Evolutionary conservation across 2,329 filamentous ascomycete genomes (phyloP).

Genomic region (Fragosphaeria purpurea): DNA sequence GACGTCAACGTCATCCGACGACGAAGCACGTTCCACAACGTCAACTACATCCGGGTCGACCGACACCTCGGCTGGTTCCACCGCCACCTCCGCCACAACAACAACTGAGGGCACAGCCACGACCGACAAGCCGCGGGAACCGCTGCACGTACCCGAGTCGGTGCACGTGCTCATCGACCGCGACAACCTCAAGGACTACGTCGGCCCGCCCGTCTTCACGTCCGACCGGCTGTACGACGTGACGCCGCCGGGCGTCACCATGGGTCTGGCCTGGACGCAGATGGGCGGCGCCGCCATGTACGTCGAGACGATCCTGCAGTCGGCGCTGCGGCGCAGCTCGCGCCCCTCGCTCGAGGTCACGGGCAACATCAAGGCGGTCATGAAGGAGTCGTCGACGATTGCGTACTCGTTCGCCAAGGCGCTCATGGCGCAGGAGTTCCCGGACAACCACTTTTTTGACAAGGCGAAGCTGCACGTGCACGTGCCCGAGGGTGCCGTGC

Average conservation of each 20-base stretch:
- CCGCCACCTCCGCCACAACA: background rate
- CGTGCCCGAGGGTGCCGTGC: constrained; percentile 90
- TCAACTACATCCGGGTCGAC: background rate
- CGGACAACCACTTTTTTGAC: constrained; percentile 90
- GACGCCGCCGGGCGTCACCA: constrained; percentile 87
- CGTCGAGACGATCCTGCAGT: constrained; percentile 91
- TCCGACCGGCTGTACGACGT: constrained; percentile 91
- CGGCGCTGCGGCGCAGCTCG: constrained; percentile 61
- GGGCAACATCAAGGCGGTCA: constrained; percentile 88
- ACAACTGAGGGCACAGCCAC: constrained; percentile 23
- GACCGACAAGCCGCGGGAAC: constrained; percentile 61
- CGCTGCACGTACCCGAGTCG: constrained; percentile 72
- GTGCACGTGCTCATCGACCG: constrained; percentile 82
- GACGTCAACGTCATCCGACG: background rate
- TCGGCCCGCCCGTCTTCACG: constrained; percentile 90
- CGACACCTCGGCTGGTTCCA: constrained; percentile 11
- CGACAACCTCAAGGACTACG: constrained; percentile 90
- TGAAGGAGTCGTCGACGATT: constrained; percentile 95
- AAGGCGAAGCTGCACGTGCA: constrained; percentile 92
- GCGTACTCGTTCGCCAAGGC: constrained; percentile 95
- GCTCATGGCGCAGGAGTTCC: constrained; percentile 72
- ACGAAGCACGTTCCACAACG: constrained; percentile 1
- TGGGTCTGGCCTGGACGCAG: constrained; percentile 97
- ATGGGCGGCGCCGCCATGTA: constrained; percentile 96
- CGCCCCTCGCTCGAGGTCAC: constrained; percentile 79